Percentiles rank a stretch among this genome's conserved stretches.
These are phyloP conservation scores for Podospora appendiculata DNA, from an alignment of 495 filamentous ascomycete species.

Conservation along the genomic window DNA sequence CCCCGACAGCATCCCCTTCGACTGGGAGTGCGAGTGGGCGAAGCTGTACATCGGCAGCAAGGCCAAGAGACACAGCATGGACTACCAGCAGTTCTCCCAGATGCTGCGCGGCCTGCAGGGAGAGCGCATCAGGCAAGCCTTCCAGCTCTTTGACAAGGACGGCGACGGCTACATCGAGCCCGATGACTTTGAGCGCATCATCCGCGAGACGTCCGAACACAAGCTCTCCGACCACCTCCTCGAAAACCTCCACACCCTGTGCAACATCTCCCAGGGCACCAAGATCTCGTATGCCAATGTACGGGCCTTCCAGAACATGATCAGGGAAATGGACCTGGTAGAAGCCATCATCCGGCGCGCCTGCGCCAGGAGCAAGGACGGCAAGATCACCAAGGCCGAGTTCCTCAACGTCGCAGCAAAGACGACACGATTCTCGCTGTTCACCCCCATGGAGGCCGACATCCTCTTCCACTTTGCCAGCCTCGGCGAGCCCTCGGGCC, in stretches of 20 bases:
- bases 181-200: constrained; percentile 93
- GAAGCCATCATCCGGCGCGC: constrained; percentile 86
- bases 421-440: constrained; percentile 83
- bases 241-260: constrained; percentile 87
- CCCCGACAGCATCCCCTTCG: constrained; percentile 74
- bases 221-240: constrained; percentile 96
- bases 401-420: constrained; percentile 92
- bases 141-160: constrained; percentile 84
- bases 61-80: constrained; percentile 77
- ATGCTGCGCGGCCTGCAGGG: constrained; percentile 96
- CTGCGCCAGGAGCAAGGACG: constrained; percentile 72
- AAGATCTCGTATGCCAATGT: constrained; percentile 98
- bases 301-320: constrained; percentile 92
- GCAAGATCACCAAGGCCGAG: constrained; percentile 87
- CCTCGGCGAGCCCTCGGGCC: constrained; percentile 77
- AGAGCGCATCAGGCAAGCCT: constrained; percentile 90
- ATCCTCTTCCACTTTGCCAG: constrained; percentile 98
- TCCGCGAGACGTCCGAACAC: constrained; percentile 84
- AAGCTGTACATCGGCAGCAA: constrained; percentile 83
- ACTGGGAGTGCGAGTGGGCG: constrained; percentile 98
- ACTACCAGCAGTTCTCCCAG: constrained; percentile 95
- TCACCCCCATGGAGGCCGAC: constrained; percentile 98
- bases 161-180: constrained; percentile 97
- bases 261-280: constrained; percentile 85
- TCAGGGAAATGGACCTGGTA: constrained; percentile 95